Evolutionary conservation across 2,329 filamentous ascomycete species (phyloP), one percentile per base, ranked within the genome.

Genomic region (Eutypella sp.): DNA sequence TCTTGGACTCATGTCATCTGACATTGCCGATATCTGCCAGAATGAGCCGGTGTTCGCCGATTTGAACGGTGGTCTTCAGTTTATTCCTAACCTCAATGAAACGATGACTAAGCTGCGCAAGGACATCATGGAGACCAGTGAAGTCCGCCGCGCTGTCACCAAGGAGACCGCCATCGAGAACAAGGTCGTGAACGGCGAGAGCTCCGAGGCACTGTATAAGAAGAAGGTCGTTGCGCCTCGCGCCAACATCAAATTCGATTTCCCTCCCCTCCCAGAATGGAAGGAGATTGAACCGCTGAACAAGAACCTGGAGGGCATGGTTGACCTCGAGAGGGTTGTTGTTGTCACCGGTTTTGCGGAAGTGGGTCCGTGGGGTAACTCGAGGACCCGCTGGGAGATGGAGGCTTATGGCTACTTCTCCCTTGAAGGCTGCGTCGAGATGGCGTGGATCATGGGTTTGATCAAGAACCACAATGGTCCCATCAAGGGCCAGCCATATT

Each of bases 401-500:
- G 93, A 99, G 68, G 91, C 93, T 1, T 84, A 91, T 56, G 93
- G 93, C 64, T 81, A 96, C 63, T 99, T 99, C 74, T 97, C 93
- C 8, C 81, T 99, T 13, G 95, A 99, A 69, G 93, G 93, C 24
- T 97, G 93, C 61, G 86, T 99, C 49, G 93, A 99, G 71, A 99
- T 99, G 93, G 91, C 93, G 25, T 99, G 93, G 93, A 89, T 99
- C 68, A 99, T 97, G 92, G 93, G 93, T 63, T 82, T 97, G 49
- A 97, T 99, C 75, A 96, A 92, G 78, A 95, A 99, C 69, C 89
- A 96, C 75, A 97, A 97, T 58, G 93, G 93, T 16, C 84, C 85
- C 25, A 82, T 99, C 66, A 99, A 99, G 75, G 93, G 93, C 66
- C 87, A 95, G 73, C 87, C 87, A 54, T 97, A 99, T 73, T 89